phyloP scores from a whole-genome alignment of 345 rosid genomes.

The Orychophragmus violaceus region DNA sequence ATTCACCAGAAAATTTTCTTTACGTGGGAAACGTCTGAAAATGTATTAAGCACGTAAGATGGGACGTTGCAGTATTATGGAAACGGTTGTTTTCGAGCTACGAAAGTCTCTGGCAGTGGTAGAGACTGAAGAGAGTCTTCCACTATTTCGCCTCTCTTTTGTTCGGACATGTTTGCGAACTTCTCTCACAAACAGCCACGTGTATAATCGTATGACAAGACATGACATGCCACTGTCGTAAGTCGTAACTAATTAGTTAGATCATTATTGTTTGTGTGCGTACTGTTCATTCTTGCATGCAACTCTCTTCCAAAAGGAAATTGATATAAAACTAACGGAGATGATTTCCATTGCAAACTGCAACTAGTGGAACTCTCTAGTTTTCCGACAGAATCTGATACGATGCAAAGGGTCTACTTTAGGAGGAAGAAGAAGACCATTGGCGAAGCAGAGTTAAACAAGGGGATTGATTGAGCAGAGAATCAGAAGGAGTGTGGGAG shows the following conservation, averaged over 20 bases:
- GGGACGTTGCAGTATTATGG: slow-evolving; percentile 7
- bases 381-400: neutral
- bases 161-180: slow-evolving; percentile 20
- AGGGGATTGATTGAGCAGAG: no score
- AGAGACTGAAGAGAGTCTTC: neutral
- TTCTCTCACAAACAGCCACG: neutral
- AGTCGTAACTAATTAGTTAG: neutral
- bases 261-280: no score
- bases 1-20: no score
- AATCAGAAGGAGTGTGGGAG: no score
- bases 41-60: neutral
- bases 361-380: slow-evolving; percentile 21
- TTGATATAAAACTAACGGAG: slow-evolving; percentile 2
- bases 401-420: no score
- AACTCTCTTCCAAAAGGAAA: slow-evolving; percentile 6
- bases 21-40: neutral
- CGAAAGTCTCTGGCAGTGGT: slow-evolving; percentile 1
- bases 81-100: slow-evolving; percentile 1
- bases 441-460: no score
- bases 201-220: neutral
- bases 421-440: no score
- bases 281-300: slow-evolving; percentile 25
- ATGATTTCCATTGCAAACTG: slow-evolving; percentile 20
- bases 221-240: neutral
- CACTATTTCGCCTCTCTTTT: neutral